Evolutionary conservation across 108 stramenopile genomes (phyloP), one percentile per base, ranked within the genome.

Genomic region (Nitzschia sp.): DNA sequence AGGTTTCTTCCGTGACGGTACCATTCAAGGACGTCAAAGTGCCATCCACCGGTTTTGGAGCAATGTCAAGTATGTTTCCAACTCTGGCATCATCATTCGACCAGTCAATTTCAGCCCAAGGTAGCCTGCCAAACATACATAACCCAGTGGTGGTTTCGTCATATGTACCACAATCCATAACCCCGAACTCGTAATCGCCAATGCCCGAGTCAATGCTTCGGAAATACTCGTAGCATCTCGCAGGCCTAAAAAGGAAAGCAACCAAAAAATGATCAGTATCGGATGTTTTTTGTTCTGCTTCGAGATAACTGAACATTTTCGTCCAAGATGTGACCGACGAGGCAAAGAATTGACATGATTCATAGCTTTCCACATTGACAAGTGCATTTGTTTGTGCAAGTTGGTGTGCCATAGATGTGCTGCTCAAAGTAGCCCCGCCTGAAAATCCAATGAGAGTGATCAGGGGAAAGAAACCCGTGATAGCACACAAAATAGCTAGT

Each of bases 401-500:
- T 26, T 75, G 75, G 3, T 62, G 53, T 19, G 42, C 39, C 70
- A 82, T 67, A 2, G 59, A 50, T 0, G 34, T 17, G 8, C 74
- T 19, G 7, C 68, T 67, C 26, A 39, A 29, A 66, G 77, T 79
- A 12, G 69, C 54, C 24, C 59, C 61, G 3, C 72, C 72, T 20
- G 55, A 52, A 19, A 51, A 41, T 15, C 51, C 26, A 26, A 81
- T 42, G 24, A 55, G 34, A 62, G 20, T 70, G 21, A 85, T 53
- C 37, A 85, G 60, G 7, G 84, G 84, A 21, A 80, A 63, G 25
- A 82, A 0, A 0, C 79, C 76, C 12, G 52, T 57, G 24, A 80
- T 72, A 26, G 79, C 71, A 67, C 65, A 85, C 75, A 90, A 40
- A 10, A 88, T 41, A 6, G 80, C 63, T 54, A 94, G 71, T 19